Base-by-base conservation (phyloP, 2,329 filamentous ascomycete genomes). In the Beauveria sp. region DNA sequence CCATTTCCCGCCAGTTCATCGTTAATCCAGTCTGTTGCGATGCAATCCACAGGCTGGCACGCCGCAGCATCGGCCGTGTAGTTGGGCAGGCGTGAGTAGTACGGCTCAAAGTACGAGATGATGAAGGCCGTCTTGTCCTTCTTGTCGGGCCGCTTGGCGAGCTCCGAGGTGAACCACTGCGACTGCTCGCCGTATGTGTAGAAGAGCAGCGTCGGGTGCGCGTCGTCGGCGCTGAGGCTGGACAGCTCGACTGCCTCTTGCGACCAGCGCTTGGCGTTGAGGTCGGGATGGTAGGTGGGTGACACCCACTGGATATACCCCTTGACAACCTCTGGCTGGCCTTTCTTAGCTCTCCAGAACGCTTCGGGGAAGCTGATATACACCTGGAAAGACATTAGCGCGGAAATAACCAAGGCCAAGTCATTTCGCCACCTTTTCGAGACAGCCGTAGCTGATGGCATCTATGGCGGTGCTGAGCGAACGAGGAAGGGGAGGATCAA, bases 121-220 rank as follows among this genome's bases (percentile, higher is more conserved):
- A 96, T 77, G 51, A 83, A 81, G 0, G 73, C 70, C 20, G 83
- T 76, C 67, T 82, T 82, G 62, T 82, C 76, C 4, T 78, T 69
- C 24, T 79, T 74, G 2, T 78, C 70, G 2, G 72, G 54, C 3
- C 83, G 67, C 16, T 74, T 71, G 4, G 74, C 74, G 7, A 83
- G 68, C 20, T 74, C 71, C 14, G 74, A 72, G 0, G 82, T 85
- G 51, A 89, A 72, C 67, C 82, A 77, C 9, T 73, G 72, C 1
- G 83, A 86, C 70, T 86, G 83, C 22, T 80, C 81, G 43, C 88
- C 88, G 68, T 86, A 88, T 42, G 81, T 87, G 77, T 92, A 96
- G 80, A 96, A 96, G 28, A 96, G 83, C 4, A 96, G 80, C 0
- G 91, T 96, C 8, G 92, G 89, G 63, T 96, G 91, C 0, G 87